Evolutionary conservation across 2,329 filamentous ascomycete genomes (phyloP), one percentile per base, ranked within the genome.

Genomic region (Fusarium sp.): DNA sequence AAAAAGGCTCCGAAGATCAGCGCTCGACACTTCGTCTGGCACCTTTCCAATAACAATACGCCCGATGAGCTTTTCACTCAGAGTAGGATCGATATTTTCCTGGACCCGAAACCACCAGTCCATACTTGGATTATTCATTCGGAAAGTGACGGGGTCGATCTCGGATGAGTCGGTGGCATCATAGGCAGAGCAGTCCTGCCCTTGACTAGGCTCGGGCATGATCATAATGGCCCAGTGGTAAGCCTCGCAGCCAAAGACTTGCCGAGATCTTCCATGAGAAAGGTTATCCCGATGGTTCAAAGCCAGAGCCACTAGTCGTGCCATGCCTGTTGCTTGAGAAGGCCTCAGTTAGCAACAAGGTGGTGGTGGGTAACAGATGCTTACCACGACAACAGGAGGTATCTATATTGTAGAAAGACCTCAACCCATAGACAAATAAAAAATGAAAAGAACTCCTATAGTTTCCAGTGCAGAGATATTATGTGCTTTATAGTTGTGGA

Each of bases 151-250:
- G 2, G 76, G 77, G 63, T 82, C 75, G 62, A 82, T 79, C 8
- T 78, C 71, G 1, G 76, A 78, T 54, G 72, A 56, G 56, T 82
- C 81, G 3, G 81, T 82, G 4, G 80, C 81, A 10, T 81, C 80
- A 52, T 74, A 82, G 1, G 65, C 36, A 4, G 71, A 47, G 42
- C 71, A 79, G 50, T 67, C 71, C 29, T 3, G 59, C 20, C 29
- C 68, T 18, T 71, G 33, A n/a, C 67, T 74, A 4, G 4, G n/a
- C 6, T 69, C 61, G 1, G 79, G 66, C 71, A 78, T 77, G 57
- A 80, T 47, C 5, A 81, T 47, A 20, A 82, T 77, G 11, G 65
- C 75, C 81, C 80, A 82, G 63, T 82, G 81, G 61, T 77, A 82
- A 38, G 80, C 78, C 63, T 79, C 79, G 25, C 79, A 74, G 40